phyloP scores from a whole-genome alignment of 2,329 filamentous ascomycete species.

The Cercospora brassicicola region DNA sequence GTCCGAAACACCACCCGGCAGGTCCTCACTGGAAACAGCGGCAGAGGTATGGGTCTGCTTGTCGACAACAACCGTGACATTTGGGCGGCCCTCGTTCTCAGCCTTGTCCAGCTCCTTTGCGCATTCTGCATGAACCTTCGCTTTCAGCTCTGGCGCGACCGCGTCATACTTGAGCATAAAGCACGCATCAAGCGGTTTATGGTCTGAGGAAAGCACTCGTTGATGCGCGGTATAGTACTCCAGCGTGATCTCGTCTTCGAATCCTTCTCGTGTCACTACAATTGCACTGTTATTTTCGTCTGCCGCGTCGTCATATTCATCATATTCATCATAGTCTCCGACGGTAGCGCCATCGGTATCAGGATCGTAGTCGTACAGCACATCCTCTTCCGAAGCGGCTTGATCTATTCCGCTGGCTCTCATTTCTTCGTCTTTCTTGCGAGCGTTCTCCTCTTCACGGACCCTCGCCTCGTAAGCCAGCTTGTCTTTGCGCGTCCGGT shows the following conservation, averaged over 20 bases:
- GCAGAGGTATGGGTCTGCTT: constrained; percentile 42
- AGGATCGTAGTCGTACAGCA: constrained; percentile 88
- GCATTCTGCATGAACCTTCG: constrained; percentile 80
- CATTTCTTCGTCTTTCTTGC: constrained; percentile 80
- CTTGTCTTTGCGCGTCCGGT: constrained; percentile 71
- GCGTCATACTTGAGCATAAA: constrained; percentile 85
- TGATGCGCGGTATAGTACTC: constrained; percentile 84
- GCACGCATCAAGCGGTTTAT: constrained; percentile 83
- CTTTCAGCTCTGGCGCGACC: constrained; percentile 80
- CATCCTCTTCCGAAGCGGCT: constrained; percentile 72
- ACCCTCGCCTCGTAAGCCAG: constrained; percentile 62
- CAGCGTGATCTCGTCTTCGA: constrained; percentile 56
- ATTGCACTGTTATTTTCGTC: constrained; percentile 52
- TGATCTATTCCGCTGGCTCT: constrained; percentile 73
- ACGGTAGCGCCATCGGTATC: constrained; percentile 67
- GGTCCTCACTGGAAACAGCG: constrained; percentile 17
- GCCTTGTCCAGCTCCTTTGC: constrained; percentile 83
- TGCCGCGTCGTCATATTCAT: constrained; percentile 48
- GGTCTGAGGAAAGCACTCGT: constrained; percentile 85
- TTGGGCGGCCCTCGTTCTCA: constrained; percentile 85
- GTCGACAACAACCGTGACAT: constrained; percentile 71
- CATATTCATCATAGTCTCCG: constrained; percentile 58
- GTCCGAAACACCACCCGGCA: constrained; percentile 41
- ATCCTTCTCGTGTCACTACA: constrained; percentile 60
- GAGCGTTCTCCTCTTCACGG: constrained; percentile 65